Conservation (phyloP, 495 filamentous ascomycete genomes). For the Penicillium manginii region DNA sequence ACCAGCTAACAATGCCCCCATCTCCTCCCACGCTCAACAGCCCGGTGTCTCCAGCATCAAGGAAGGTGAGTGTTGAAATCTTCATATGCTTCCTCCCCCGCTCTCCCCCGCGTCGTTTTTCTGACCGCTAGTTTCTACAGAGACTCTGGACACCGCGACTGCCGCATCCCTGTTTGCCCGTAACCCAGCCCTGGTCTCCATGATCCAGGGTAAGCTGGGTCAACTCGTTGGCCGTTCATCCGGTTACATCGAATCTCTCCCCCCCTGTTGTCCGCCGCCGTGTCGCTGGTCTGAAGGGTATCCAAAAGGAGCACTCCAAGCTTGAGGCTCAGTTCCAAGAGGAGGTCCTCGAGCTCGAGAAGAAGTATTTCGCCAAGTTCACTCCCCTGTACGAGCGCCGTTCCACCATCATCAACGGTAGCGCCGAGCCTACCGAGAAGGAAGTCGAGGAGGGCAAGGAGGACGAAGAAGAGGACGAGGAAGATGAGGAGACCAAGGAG, state of each 20-base stretch:
- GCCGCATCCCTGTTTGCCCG: slow-evolving; percentile 91
- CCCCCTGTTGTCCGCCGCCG: slow-evolving; percentile 86
- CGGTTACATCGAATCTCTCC: slow-evolving; percentile 96
- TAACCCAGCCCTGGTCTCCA: slow-evolving; percentile 88
- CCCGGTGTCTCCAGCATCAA: slow-evolving; percentile 94
- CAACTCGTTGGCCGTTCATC: slow-evolving; percentile 92
- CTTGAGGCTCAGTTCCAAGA: slow-evolving; percentile 98
- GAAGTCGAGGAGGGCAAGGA: slow-evolving; percentile 87
- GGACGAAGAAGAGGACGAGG: slow-evolving; percentile 69
- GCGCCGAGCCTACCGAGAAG: slow-evolving; percentile 78
- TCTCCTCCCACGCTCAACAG: slow-evolving; percentile 96
- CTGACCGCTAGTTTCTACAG: slow-evolving; percentile 50
- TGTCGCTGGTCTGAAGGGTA: slow-evolving; percentile 92
- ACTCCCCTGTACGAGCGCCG: slow-evolving; percentile 97
- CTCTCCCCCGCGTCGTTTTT: slow-evolving; percentile 4
- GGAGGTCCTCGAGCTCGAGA: slow-evolving; percentile 95
- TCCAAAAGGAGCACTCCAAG: slow-evolving; percentile 98
- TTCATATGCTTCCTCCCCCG: background rate
- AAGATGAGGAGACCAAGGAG: slow-evolving; percentile 57
- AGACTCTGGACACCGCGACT: slow-evolving; percentile 84
- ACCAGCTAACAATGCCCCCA: slow-evolving; percentile 90
- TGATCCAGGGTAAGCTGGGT: slow-evolving; percentile 96
- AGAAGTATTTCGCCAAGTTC: slow-evolving; percentile 99
- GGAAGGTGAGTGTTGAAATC: slow-evolving; percentile 73
- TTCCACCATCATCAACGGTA: slow-evolving; percentile 89